Base-by-base conservation (phyloP, 805 yeast genomes). In the Metschnikowia colocasiae region DNA sequence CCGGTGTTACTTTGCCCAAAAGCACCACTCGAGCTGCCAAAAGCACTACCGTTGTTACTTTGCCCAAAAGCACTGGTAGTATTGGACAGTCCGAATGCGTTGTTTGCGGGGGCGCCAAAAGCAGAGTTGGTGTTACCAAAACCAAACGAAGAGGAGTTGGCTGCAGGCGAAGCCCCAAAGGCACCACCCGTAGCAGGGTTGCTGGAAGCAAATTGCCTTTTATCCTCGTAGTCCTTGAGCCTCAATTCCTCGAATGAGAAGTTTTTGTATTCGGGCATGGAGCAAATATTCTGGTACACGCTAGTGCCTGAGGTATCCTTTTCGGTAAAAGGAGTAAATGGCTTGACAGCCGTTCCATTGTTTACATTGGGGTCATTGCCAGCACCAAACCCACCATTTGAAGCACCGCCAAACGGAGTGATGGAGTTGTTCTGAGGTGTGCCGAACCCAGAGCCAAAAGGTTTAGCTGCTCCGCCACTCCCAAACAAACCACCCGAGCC, bases 221-320 rank as follows among this genome's bases (percentile, higher is more conserved):
- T 80, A 53, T 82, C 86, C 57, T 81, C 80, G 63, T 94, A 94
- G 68, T 94, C 99, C 64, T 85, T 92, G 56, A 78, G 71, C 61
- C 99, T 79, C 65, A 94, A 78, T 63, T 94, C 99, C 64, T 90
- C 97, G 59, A 83, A 79, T 0, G 96, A 87, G 58, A 66, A 87
- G 56, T 82, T 82, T 57, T 77, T 78, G 62, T 92, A 94, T 64
- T 89, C 96, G 4, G 95, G 96, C 97, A 94, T 91, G 38, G 87
- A 79, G 9, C 87, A 73, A 51, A 94, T 85, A 56, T 81, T 81
- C 65, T 92, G 88, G 67, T 74, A 91, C 42, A 74, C 67, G 45
- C 57, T 65, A 46, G 81, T 82, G 27, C 81, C 78, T 2, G 62
- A 51, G 10, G 82, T 71, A 59, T 91, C 97, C 58, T 85, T 86